phyloP scores from a whole-genome alignment of 1,284 basidiomycete species.

The Cystobasidiaceae sp. region DNA sequence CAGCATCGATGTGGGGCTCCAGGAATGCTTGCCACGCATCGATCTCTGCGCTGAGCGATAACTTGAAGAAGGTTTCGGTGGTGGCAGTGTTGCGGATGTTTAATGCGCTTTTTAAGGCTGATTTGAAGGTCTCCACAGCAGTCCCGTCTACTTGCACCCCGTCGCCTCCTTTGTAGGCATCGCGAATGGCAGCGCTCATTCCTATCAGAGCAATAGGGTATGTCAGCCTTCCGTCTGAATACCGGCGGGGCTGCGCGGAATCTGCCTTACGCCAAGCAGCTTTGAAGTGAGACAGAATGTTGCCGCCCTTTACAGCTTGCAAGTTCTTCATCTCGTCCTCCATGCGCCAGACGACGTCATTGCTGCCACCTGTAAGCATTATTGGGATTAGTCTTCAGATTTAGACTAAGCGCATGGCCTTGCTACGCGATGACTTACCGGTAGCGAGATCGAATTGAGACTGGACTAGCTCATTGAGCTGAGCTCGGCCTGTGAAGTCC shows the following conservation, averaged over 20 bases:
- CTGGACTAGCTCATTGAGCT: neutral
- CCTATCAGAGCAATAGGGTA: neutral
- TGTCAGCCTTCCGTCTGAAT: neutral
- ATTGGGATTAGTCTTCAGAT: neutral
- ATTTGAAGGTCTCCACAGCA: neutral
- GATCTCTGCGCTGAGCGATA: neutral
- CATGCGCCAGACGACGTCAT: neutral
- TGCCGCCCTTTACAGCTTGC: neutral
- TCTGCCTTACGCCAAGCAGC: neutral
- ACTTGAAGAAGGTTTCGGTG: neutral
- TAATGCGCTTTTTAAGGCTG: neutral
- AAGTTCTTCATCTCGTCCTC: neutral
- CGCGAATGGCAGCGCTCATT: neutral
- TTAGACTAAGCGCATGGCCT: neutral
- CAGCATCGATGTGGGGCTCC: neutral
- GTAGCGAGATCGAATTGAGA: neutral
- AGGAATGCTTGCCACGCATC: neutral
- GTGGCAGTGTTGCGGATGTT: neutral
- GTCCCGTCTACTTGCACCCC: neutral
- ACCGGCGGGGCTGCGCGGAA: too few relatives aligned
- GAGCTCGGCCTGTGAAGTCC: neutral
- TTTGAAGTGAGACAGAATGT: neutral
- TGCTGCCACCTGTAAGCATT: neutral
- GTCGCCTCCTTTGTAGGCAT: neutral
- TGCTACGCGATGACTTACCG: too few relatives aligned